Percentiles rank a stretch among this genome's conserved stretches.
Evolutionary conservation across 2,329 filamentous ascomycete genomes (phyloP).

Genomic region (Aureobasidium sp.): DNA sequence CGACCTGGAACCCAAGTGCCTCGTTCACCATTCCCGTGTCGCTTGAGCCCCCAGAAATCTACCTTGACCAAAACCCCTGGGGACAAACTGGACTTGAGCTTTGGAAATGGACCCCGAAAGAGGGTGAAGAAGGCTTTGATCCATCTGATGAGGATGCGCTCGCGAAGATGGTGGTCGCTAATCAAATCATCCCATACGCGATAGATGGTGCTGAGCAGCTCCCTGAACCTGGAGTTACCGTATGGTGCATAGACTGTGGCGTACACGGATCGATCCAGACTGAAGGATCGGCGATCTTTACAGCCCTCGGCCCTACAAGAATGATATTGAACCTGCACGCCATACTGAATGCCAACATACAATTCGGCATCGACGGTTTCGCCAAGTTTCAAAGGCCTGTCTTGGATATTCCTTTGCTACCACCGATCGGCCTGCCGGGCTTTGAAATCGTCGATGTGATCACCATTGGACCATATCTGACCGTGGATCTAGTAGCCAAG

Average conservation of each 20-base stretch:
- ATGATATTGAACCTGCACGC: not conserved
- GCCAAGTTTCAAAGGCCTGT: not conserved
- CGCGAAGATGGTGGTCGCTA: not conserved
- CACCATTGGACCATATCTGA: not conserved
- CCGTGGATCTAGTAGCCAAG: not conserved
- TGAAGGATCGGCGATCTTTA: not conserved
- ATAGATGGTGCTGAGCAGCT: not conserved
- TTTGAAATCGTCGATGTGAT: not conserved
- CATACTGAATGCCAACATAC: not conserved
- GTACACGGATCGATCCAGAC: not conserved
- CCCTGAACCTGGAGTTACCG: not conserved
- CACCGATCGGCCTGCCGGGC: not conserved
- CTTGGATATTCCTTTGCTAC: not conserved
- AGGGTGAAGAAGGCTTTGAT: not conserved
- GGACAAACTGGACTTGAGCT: not conserved
- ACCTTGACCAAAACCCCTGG: not conserved
- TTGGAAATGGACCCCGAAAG: not conserved
- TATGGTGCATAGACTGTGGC: not conserved
- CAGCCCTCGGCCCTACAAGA: not conserved
- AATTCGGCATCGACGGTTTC: not conserved
- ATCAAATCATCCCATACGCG: not conserved
- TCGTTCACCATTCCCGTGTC: not conserved
- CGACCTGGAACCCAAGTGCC: not conserved
- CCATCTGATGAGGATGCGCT: not conserved
- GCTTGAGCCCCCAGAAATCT: not conserved